phyloP scores from a whole-genome alignment of 345 rosid genomes.

The Firmiana major region DNA sequence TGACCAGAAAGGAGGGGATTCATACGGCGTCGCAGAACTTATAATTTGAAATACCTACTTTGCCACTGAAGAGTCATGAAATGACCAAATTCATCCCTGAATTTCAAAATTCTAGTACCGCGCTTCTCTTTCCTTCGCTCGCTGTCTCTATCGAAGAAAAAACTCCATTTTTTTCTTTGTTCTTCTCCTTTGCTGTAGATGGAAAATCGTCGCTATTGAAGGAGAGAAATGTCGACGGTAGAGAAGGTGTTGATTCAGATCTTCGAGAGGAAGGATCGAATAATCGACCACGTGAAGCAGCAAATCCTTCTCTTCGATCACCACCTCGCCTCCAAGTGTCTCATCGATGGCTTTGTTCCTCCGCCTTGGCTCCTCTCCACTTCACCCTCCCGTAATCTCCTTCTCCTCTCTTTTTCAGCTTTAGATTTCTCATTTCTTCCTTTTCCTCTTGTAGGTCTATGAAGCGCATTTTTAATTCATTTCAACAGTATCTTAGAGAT shows the following conservation, averaged over 20 bases:
- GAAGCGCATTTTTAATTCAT: neutral
- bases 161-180: neutral
- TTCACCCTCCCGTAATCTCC: slow-evolving; percentile 39
- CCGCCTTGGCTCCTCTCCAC: slow-evolving; percentile 67
- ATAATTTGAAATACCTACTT: neutral
- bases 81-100: neutral
- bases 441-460: neutral
- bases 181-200: slow-evolving; percentile 14
- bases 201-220: slow-evolving; percentile 18
- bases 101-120: slow-evolving; percentile 10
- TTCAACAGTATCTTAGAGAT: neutral
- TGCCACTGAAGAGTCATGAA: neutral
- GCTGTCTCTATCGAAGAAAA: slow-evolving; percentile 14
- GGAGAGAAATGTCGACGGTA: slow-evolving; percentile 30
- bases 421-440: neutral
- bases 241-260: slow-evolving; percentile 66
- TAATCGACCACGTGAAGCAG: slow-evolving; percentile 54
- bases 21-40: neutral
- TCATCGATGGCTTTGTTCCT: slow-evolving; percentile 62
- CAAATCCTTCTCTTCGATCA: slow-evolving; percentile 62
- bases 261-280: slow-evolving; percentile 62
- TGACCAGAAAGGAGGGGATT: too few relatives aligned
- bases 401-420: neutral
- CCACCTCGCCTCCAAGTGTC: slow-evolving; percentile 63
- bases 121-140: slow-evolving; percentile 23